Evolutionary conservation across 139 green algal species (phyloP).

Genomic region (Dunaliella sp.): DNA sequence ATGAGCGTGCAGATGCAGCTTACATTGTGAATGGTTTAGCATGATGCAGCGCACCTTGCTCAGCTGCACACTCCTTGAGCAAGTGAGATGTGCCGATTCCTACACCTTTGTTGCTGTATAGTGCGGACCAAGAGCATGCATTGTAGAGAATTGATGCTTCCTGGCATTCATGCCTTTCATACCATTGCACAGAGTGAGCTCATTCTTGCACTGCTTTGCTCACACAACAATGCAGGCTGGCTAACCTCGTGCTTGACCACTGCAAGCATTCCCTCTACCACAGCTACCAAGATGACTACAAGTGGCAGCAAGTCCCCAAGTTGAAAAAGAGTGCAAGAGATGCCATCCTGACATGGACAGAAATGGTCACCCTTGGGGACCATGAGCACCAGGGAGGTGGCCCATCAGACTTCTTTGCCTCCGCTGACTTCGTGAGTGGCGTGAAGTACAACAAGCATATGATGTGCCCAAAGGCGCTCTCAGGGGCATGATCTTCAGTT

Average conservation of each 20-base stretch:
- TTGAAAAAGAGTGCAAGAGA: not conserved
- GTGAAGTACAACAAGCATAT: not conserved
- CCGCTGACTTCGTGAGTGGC: not conserved
- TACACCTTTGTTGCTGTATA: not conserved
- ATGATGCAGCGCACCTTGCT: too few species aligned
- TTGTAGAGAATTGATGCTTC: not conserved
- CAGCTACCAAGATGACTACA: not conserved
- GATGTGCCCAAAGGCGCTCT: not conserved
- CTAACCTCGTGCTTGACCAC: not conserved
- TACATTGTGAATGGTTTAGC: too few species aligned
- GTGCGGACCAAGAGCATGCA: not conserved
- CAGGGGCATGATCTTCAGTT: not conserved
- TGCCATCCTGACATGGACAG: not conserved
- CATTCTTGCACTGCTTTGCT: not conserved
- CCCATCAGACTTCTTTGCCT: not conserved
- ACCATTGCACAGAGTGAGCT: not conserved
- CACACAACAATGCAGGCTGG: not conserved
- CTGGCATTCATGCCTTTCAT: not conserved
- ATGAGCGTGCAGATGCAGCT: too few species aligned
- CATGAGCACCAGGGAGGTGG: not conserved
- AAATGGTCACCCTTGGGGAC: not conserved
- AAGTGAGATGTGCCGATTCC: not conserved
- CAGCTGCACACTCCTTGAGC: too few species aligned
- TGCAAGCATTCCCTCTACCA: not conserved
- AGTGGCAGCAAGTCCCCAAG: not conserved